These are phyloP conservation scores for Oxalis stricta DNA, from an alignment of 441 rosid genomes.

Conservation along the genomic window DNA sequence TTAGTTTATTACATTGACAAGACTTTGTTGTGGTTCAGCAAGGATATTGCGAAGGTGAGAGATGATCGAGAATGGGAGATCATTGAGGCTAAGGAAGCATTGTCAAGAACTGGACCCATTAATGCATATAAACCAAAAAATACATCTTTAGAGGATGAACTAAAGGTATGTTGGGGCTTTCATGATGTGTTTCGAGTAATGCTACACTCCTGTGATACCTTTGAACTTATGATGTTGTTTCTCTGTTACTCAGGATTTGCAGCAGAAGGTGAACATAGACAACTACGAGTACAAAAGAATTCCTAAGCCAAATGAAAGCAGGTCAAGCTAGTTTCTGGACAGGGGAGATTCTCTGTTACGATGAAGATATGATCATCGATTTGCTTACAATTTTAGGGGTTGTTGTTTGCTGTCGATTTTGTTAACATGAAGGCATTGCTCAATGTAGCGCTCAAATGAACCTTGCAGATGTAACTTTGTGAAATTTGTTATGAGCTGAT, in stretches of 20 bases:
- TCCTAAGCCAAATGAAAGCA: slow-evolving; percentile 57
- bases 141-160: slow-evolving; percentile 67
- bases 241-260: slow-evolving; percentile 40
- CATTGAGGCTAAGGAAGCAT: slow-evolving; percentile 56
- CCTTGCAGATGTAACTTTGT: neutral
- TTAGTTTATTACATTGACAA: too few species aligned
- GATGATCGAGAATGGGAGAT: slow-evolving; percentile 90
- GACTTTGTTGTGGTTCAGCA: slow-evolving; percentile 43
- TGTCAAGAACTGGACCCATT: slow-evolving; percentile 66
- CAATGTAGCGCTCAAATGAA: neutral
- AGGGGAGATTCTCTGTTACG: neutral
- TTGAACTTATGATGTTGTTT: neutral
- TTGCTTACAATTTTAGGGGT: neutral
- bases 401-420: neutral
- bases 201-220: too few species aligned
- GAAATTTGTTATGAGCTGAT: neutral
- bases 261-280: slow-evolving; percentile 62
- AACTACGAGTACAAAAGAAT: slow-evolving; percentile 66
- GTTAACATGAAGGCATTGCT: neutral
- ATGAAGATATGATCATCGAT: neutral
- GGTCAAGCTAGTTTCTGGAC: slow-evolving; percentile 13
- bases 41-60: slow-evolving; percentile 76
- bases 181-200: too few species aligned
- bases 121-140: slow-evolving; percentile 69
- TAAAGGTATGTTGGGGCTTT: slow-evolving; percentile 32